Base-by-base conservation (phyloP, 768 basidiomycete genomes). In the Phylloporus sp. region DNA sequence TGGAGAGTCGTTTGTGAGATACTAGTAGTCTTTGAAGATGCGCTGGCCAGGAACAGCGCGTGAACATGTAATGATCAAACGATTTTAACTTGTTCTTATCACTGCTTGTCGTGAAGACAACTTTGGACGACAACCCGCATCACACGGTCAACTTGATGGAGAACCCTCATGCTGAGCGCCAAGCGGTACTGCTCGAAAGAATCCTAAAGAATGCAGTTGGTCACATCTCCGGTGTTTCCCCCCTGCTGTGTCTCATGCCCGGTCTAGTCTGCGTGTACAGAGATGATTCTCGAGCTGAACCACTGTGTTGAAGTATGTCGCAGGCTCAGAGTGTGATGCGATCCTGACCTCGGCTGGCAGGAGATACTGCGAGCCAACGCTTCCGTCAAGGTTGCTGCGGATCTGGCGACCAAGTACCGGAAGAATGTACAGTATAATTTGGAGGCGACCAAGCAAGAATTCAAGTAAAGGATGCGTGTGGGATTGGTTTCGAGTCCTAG, bases 361-460 rank as follows among this genome's bases (percentile, higher is more conserved):
- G 87, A 91, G 66, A 85, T 92, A 57, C 67, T 88, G 33, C 76
- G 79, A 14, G 89, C 88, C 7, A 90, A 92, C 50, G 74, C 79
- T 0, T 80, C 81, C 26, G 81, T 92, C 35, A 83, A 84, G 59
- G 82, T 80, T 31, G 86, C 92, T 0, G 84, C 93, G 3, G 84
- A 91, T 62, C 72, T 97, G 15, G 79, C 87, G 27, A 81, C 81
- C 31, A 92, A 91, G 64, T 96, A 97, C 65, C 76, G 86, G 53
- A 84, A 90, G 69, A 97, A 97, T 68, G 92, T 93, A 42, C 84
- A 87, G 63, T 95, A 92, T 63, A 95, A 94, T 63, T 65, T 96
- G 47, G 85, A 89, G 58, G 84, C 85, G 36, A 86, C 81, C 38
- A 77, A 72, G 52, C 62, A 65, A 11, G 64, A 62, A 47, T 48